Evolutionary conservation across 169 alveolate species (phyloP).

Genomic region (Eimeria zaria): DNA sequence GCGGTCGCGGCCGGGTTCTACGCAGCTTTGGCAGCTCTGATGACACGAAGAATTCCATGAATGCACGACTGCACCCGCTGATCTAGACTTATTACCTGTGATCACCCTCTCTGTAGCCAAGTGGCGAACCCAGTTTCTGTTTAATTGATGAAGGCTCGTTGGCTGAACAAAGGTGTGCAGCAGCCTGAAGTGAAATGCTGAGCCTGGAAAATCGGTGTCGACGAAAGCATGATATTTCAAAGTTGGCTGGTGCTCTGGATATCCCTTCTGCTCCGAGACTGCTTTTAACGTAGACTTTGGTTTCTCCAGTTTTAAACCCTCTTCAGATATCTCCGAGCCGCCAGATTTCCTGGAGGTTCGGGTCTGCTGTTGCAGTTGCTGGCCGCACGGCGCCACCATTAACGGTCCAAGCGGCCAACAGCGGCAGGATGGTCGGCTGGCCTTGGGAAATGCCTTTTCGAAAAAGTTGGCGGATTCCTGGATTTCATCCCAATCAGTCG

Average conservation of each 20-base stretch:
- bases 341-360: neutral
- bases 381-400: slow-evolving; percentile 61
- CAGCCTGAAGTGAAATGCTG: neutral
- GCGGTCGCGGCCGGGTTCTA: slow-evolving; percentile 62
- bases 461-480: neutral
- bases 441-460: neutral
- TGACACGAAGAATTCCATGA: slow-evolving; percentile 4
- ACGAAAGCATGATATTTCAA: neutral
- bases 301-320: neutral
- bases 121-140: slow-evolving; percentile 15
- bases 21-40: slow-evolving; percentile 62
- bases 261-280: neutral
- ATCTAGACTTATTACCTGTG: neutral
- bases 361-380: neutral
- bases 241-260: neutral
- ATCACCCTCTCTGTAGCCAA: neutral
- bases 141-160: neutral
- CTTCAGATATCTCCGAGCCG: neutral
- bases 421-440: slow-evolving; percentile 21
- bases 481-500: neutral
- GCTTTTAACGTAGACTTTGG: neutral
- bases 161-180: neutral
- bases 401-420: slow-evolving; percentile 22
- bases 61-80: slow-evolving; percentile 10
- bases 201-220: neutral